Evolutionary conservation across 305 asterid species (phyloP).

Genomic region (Stenogyne calaminthoides): DNA sequence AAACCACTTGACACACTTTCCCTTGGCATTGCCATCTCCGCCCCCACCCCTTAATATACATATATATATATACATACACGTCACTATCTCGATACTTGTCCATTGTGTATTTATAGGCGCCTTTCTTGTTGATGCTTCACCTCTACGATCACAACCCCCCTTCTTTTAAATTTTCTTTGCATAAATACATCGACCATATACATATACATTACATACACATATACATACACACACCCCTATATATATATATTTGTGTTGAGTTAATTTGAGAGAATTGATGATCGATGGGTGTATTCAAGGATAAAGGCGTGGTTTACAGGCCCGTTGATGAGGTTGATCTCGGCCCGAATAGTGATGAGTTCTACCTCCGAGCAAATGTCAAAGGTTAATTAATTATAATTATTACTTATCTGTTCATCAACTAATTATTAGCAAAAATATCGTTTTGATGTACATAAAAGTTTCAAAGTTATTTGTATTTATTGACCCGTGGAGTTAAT

Average conservation of each 20-base stretch:
- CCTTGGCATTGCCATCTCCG: constrained; percentile 41
- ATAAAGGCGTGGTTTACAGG: constrained; percentile 63
- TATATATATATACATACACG: not conserved
- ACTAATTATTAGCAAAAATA: no score
- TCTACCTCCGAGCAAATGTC: constrained; percentile 70
- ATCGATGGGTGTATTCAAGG: constrained; percentile 62
- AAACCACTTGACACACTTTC: not conserved
- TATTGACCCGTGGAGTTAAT: no score
- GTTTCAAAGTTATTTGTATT: no score
- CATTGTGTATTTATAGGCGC: not conserved
- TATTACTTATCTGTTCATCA: no score
- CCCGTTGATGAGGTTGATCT: constrained; percentile 65
- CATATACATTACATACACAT: no score
- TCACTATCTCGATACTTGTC: constrained; percentile 2
- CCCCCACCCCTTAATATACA: constrained; percentile 35
- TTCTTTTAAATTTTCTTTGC: not conserved
- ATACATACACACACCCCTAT: not conserved
- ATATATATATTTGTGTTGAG: not conserved
- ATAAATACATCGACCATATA: no score
- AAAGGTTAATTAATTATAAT: constrained; percentile 71
- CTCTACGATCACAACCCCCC: not conserved
- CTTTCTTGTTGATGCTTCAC: not conserved
- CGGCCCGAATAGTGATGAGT: constrained; percentile 59
- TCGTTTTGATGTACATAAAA: no score
- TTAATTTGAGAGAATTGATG: not conserved